Evolutionary conservation across 192 early-diverging fungal genomes (phyloP), one percentile per base, ranked within the genome.

Genomic region (Radiomyces spectabilis): DNA sequence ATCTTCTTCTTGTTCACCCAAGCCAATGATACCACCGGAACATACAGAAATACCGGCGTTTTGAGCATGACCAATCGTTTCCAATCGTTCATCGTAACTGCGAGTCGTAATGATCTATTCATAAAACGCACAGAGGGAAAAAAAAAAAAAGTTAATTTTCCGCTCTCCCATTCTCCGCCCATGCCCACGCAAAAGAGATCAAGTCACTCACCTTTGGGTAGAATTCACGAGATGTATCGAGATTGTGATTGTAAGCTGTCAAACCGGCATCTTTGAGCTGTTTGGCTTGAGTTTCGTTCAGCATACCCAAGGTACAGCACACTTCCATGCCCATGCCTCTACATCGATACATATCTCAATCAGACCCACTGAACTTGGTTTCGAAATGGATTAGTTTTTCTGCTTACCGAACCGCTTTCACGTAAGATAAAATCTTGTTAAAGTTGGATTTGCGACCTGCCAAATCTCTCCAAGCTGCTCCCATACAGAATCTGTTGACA

Each of bases 231-330:
- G 76, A 82, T 16, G 85, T 88, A 68, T 88, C 87, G 46, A 90
- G 61, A 66, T 92, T 92, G 69, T 92, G 87, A 72, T 92, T 89
- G 72, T 92, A 92, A 18, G 87, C 87, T 19, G 89, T 88, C 65
- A 92, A 65, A 26, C 89, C 89, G 24, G 89, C 87, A 18, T 86
- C 81, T 65, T 92, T 92, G 46, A 92, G 72, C 61, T 77, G 66
- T 53, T 80, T 74, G 16, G 86, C 85, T 64, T 89, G 86, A 15
- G 70, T 76, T 26, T 81, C 73, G 45, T 81, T 78, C 59, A 92
- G 71, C 86, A 92, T 86, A 43, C 89, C 89, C 35, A 91, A 73
- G 19, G 88, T 91, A 66, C 83, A 86, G 77, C 88, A 91, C 19
- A 91, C 88, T 67, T 91, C 88, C 88, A 91, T 91, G 26, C 75